Evolutionary conservation across 768 basidiomycete species (phyloP).

Genomic region (Tricholomella constricta): DNA sequence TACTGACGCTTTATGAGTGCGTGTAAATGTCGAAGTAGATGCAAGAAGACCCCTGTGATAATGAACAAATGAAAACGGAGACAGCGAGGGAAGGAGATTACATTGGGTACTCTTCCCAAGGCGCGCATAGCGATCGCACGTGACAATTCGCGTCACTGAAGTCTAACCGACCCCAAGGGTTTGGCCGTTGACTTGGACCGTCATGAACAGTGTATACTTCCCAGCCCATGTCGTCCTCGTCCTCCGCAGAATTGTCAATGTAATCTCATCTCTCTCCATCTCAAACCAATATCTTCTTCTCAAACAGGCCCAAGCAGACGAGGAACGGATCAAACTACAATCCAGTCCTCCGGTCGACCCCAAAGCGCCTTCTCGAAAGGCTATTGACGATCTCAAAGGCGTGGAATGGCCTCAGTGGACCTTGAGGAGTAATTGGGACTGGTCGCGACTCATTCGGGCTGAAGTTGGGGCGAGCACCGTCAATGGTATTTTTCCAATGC

Average conservation of each 20-base stretch:
- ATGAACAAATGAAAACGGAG: no score
- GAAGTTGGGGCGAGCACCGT: background rate
- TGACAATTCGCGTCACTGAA: no score
- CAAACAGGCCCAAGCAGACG: constrained; percentile 17
- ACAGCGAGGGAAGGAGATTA: no score
- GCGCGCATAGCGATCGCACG: no score
- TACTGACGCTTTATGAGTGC: no score
- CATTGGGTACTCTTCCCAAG: no score
- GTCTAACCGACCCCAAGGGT: no score
- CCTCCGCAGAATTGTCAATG: constrained; percentile 66
- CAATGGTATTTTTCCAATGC: constrained; percentile 1
- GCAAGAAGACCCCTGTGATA: no score
- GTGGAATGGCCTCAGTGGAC: constrained; percentile 33
- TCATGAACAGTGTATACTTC: constrained; percentile 50
- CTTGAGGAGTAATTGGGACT: constrained; percentile 26
- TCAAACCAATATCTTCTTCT: constrained; percentile 61
- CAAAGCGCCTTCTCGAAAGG: constrained; percentile 9
- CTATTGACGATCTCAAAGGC: constrained; percentile 18
- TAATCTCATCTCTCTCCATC: constrained; percentile 68
- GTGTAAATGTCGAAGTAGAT: no score
- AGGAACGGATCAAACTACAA: constrained; percentile 11
- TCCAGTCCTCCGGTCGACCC: background rate
- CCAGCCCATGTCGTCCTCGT: constrained; percentile 62
- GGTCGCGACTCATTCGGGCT: constrained; percentile 11
- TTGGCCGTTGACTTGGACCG: constrained; percentile 8